Evolutionary conservation across 768 basidiomycete genomes (phyloP), one percentile per base, ranked within the genome.

Genomic region (Tubosaeta brunneosetosa): DNA sequence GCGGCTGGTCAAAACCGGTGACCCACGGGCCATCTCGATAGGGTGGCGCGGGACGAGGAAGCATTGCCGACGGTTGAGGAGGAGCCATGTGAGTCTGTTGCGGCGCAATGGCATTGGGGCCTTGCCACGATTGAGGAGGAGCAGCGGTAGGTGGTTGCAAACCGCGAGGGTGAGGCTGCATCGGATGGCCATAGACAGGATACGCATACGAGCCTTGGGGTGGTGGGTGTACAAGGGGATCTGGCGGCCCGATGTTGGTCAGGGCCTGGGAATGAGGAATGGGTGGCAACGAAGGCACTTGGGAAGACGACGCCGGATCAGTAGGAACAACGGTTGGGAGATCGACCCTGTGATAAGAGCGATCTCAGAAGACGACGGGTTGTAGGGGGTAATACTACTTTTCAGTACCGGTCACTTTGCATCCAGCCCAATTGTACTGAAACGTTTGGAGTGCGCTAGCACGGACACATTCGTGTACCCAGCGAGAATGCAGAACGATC

Each of bases 381-480:
- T 7, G 25, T 7, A 47, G 14, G 36, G 4, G 29, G 13, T 51
- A 10, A n/a, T 71, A 78, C 33, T 69, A 92, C 89, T 74, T 70
- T 69, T 92, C 88, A 16, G 73, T 76, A 22, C 89, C 90, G 17
- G 79, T 84, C 17, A 93, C 81, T 71, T 87, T 91, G 60, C 87
- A 92, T 25, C 82, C 86, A 11, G 85, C 88, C 81, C 86, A 93
- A 60, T 88, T 83, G 51, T 74, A 81, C 46, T 81, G 78, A 61
- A 85, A 91, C 0, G 86, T 88, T 65, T 88, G 86, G 32, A 93
- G 74, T 42, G 79, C 76, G 47, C 81, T 78, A 6, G 77, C 71
- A 59, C 84, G 81, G 60, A 93, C 75, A 60, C 91, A 93, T 63
- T 89, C 86, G 45, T 79, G 77, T 19, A 90, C 77, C 91, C 91